Percentiles rank a stretch among this genome's conserved stretches.
These are phyloP conservation scores for Starmerella potacharoeniae DNA, from an alignment of 805 yeast genomes.

Conservation along the genomic window DNA sequence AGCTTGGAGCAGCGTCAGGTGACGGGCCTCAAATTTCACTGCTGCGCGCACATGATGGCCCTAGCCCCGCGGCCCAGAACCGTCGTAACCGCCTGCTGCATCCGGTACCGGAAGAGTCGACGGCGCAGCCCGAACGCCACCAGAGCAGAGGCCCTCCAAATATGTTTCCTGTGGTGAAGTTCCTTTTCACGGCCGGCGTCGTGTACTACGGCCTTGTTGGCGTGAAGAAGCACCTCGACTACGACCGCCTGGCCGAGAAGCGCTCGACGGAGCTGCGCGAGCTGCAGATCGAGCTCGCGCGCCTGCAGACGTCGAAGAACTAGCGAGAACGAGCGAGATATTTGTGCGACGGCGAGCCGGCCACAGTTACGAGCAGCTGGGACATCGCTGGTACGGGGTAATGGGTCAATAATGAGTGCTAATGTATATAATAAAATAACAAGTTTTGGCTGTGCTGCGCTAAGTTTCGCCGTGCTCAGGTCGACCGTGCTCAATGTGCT, in stretches of 20 bases:
- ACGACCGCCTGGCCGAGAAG: constrained; percentile 6
- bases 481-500: too few species aligned
- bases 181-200: constrained; percentile 17
- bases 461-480: too few species aligned
- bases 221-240: constrained; percentile 10
- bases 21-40: neutral
- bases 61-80: too few species aligned
- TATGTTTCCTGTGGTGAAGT: constrained; percentile 19
- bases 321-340: neutral
- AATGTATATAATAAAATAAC: neutral
- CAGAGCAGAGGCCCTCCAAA: neutral
- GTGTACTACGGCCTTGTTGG: constrained; percentile 24
- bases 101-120: neutral
- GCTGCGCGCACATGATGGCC: too few species aligned
- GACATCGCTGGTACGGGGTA: neutral
- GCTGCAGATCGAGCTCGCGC: constrained; percentile 11
- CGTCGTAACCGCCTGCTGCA: neutral
- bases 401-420: neutral
- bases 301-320: neutral
- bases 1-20: neutral
- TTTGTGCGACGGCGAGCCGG: too few species aligned
- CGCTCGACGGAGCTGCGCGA: constrained; percentile 11
- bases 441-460: too few species aligned
- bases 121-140: neutral
- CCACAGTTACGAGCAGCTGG: too few species aligned